Base-by-base conservation (phyloP, 371 early-diverging fungal genomes). In the Vairimorpha apis region DNA sequence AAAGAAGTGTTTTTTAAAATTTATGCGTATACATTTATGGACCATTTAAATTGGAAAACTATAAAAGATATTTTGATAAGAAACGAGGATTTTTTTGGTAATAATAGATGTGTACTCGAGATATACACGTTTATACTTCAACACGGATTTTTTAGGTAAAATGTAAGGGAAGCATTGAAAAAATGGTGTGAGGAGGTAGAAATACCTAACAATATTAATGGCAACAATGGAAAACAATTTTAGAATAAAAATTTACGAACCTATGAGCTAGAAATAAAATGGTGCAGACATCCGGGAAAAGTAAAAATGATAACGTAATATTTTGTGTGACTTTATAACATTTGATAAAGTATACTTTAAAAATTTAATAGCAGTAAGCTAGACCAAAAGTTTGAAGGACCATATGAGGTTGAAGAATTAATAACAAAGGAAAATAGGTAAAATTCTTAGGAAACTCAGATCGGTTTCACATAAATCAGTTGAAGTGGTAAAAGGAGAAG, bases 211-310 rank as follows among this genome's bases (percentile, higher is more conserved):
- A 25, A 12, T 7, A 21, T 60, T 29, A 60, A 35, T 37, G 14
- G 33, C 23, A 37, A 60, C 18, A 60, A 60, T 60, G 60, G 60
- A 35, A n/a, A 21, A 16, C 60, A 60, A n/a, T 60, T 29, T 32
- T 5, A 12, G 1, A 33, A 8, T 37, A 60, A 60, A 37, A 21
- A 60, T n/a, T n/a, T n/a, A n/a, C n/a, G n/a, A n/a, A 38, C 4
- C 3, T 33, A 35, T 37, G 3, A 35, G 25, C 7, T 5, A 37
- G 23, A 10, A 37, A 10, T 35, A 21, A 38, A 10, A 60, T 60
- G 2, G 21, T 3, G 1, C n/a, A n/a, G n/a, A n/a, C n/a, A n/a
- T n/a, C n/a, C n/a, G n/a, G n/a, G n/a, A n/a, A n/a, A n/a, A n/a
- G n/a, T n/a, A n/a, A n/a, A n/a, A n/a, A n/a, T n/a, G n/a, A n/a